Evolutionary conservation across 2,329 filamentous ascomycete genomes (phyloP).

Genomic region (Fusarium nanum): DNA sequence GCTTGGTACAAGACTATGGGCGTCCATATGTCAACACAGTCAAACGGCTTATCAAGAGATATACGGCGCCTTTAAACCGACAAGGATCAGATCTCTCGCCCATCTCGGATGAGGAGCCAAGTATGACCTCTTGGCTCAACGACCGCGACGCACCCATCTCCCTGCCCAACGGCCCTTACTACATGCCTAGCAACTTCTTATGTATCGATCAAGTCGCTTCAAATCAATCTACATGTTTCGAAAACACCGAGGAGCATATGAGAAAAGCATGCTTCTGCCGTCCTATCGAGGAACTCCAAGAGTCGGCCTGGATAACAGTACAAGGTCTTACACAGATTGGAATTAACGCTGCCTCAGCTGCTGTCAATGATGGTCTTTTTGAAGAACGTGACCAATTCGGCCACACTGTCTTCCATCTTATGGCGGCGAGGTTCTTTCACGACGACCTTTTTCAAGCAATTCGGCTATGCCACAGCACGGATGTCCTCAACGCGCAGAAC

Average conservation of each 20-base stretch:
- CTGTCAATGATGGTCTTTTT: conserved; percentile 20
- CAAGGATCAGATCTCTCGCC: conserved; percentile 42
- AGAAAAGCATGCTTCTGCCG: conserved; percentile 48
- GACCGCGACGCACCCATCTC: conserved; percentile 45
- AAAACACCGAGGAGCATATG: conserved; percentile 40
- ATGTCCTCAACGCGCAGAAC: conserved; percentile 52
- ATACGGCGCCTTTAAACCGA: conserved; percentile 49
- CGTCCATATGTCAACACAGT: conserved; percentile 53
- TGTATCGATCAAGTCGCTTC: conserved; percentile 45
- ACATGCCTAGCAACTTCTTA: conserved; percentile 64
- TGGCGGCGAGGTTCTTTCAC: conserved; percentile 53
- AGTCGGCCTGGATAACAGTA: conserved; percentile 49
- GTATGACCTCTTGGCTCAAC: conserved; percentile 44
- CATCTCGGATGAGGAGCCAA: conserved; percentile 35
- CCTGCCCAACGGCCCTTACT: conserved; percentile 41
- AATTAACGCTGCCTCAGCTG: conserved; percentile 22
- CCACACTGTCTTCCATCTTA: conserved; percentile 61
- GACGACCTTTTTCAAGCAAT: conserved; percentile 49
- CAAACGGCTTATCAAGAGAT: conserved; percentile 54
- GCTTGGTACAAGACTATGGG: conserved; percentile 49
- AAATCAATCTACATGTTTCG: conserved; percentile 30
- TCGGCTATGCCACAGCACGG: conserved; percentile 14
- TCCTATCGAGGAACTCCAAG: conserved; percentile 38
- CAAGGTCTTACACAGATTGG: conserved; percentile 41
- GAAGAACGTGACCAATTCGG: conserved; percentile 55